Evolutionary conservation across 1,139 yeast genomes (phyloP), one percentile per base, ranked within the genome.

Genomic region (Lodderomyces theae): DNA sequence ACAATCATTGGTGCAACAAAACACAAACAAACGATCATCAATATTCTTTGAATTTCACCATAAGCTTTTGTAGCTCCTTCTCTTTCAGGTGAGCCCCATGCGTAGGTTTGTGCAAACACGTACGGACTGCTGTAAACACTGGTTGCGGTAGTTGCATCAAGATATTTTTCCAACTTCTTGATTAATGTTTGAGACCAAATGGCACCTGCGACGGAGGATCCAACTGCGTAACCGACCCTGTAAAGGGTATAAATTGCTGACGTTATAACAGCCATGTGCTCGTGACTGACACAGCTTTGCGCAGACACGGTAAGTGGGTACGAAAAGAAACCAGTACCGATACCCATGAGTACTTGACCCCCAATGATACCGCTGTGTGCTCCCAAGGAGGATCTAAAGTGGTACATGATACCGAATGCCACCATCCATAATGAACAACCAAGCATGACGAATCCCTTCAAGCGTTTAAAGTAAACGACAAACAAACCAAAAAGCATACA

Each of bases 291-390:
- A 46, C 63, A 56, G n/a, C 63, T 47, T 51, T 63, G 67, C 46
- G 63, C 57, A 15, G 64, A 53, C 23, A 65, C 67, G 41, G 54
- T 60, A 37, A 64, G 53, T 22, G 69, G 62, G 47, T 66, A 64
- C 13, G 67, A 50, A 51, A 67, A 64, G 53, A 67, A 66, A 11
- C 63, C 60, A 18, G 69, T 62, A 46, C 72, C 72, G 35, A 66
- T 54, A 41, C 73, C 73, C 49, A 65, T 41, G 21, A 67, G 48
- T 38, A 58, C 51, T 39, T 57, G 48, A 37, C 62, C 69, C 22
- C 64, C 72, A 48, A 66, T 62, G 35, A 66, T 58, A 49, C 72
- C 73, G 16, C 57, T 44, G 29, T 54, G 56, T 3, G 69, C 58
- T 39, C 41, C 39, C 23, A 51, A 50, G 30, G 61, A 60, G 18